Conservation (phyloP, 1,284 basidiomycete species). For the Meira nashicola region DNA sequence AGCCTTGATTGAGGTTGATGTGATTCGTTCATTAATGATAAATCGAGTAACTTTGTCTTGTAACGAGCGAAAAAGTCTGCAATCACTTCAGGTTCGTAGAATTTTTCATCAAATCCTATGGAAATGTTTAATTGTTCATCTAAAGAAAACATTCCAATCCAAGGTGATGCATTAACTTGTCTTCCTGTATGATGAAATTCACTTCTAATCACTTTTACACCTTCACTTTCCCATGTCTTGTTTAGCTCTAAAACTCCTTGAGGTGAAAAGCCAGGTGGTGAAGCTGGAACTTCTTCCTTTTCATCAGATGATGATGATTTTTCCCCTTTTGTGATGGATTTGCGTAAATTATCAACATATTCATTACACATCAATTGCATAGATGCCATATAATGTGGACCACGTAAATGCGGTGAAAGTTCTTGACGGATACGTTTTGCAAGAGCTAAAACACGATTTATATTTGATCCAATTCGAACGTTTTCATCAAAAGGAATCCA, state of each 20-base stretch:
- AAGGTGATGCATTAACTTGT: constrained; percentile 26
- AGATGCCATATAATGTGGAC: background rate
- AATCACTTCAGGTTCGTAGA: background rate
- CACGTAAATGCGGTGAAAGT: background rate
- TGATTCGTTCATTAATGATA: too few species aligned
- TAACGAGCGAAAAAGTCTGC: too few species aligned
- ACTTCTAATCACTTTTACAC: constrained; percentile 16
- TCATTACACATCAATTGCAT: background rate
- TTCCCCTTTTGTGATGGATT: too few species aligned
- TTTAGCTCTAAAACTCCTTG: background rate
- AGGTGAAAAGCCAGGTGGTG: background rate
- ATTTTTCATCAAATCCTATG: constrained; percentile 14
- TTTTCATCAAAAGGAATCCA: constrained; percentile 20
- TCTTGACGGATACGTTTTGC: background rate
- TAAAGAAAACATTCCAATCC: constrained; percentile 23
- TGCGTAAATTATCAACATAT: background rate
- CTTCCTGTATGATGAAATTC: constrained; percentile 18
- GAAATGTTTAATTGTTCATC: constrained; percentile 22
- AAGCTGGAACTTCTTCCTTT: background rate
- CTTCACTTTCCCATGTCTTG: background rate
- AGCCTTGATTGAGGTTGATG: too few species aligned
- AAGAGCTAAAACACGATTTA: background rate
- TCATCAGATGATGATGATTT: background rate
- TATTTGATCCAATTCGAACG: constrained; percentile 9
- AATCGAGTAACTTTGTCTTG: too few species aligned